Evolutionary conservation across 192 early-diverging fungal species (phyloP), one percentile per base, ranked within the genome.

Genomic region (Coemansia sp.): DNA sequence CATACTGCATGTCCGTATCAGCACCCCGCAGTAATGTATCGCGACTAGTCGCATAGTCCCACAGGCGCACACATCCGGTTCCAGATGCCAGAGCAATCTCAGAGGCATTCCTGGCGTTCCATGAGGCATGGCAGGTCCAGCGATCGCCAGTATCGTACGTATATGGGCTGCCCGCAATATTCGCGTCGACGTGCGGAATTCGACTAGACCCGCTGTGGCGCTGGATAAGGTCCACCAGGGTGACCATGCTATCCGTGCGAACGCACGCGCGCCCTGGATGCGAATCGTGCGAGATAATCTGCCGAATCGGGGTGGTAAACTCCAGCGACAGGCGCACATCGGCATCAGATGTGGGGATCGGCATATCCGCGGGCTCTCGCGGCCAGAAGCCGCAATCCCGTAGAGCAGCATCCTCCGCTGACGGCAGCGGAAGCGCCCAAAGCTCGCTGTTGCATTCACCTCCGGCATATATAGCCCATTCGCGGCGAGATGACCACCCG

Each of bases 171-270:
- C 63, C 65, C 6, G 30, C 67, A 14, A 66, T 14, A 24, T 44
- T 24, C 6, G 56, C 60, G n/a, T 38, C 28, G 4, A 73, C 18
- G 28, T 19, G 19, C 12, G 65, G 58, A 11, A 29, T 29, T 43
- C 30, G 21, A 18, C 30, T 25, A 0, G 47, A 14, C 6, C 45
- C 46, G 12, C 46, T 44, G 52, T 62, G 47, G 12, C 30, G 19
- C 56, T 73, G 57, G 6, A 54, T 38, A 19, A 64, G 24, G 24
- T 31, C 29, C 4, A 71, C 22, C 22, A 67, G 31, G 27, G 31
- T 31, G 11, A 54, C 74, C 74, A 71, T 67, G 54, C 69, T 71
- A 49, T 67, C 69, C 1, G 74, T 77, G 48, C 74, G 74, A 53
- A 77, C 62, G n/a, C 68, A 67, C 2, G 48, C 69, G 24, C 60